Evolutionary conservation across 164 flowering plant species (phyloP), one percentile per base, ranked within the genome.

Genomic region (Tetrastigma voinierianum): DNA sequence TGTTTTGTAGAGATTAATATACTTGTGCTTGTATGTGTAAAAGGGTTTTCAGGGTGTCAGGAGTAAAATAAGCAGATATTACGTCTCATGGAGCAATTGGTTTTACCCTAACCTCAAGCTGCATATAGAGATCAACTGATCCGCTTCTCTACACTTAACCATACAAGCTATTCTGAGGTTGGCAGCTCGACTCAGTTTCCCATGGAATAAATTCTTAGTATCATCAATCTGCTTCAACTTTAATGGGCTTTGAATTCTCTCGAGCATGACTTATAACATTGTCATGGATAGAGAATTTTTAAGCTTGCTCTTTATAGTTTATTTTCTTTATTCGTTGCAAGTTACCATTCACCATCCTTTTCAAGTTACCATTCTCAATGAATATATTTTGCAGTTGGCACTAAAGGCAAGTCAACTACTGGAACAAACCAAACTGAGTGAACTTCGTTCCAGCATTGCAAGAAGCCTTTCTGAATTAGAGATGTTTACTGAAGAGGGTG

Each of bases 401-500:
- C 82, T 96, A 2, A 93, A 93, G 81, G 97, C 99, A 56, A 96
- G 99, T 77, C 99, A 93, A 62, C 81, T 96, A 61, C 84, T 96
- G 55, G 99, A 96, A 69, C 99, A 96, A 71, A 96, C 97, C 48
- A 96, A 96, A 79, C 70, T 96, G 73, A 93, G 98, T 75, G 99
- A 96, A 69, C 97, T 96, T 46, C 97, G 99, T 57, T 93, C 98
- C 24, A 86, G 77, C 76, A 96, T 96, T 73, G 99, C 99, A 46
- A 84, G 99, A n/a, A n/a, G n/a, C n/a, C 98, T 96, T 65, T 96
- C 99, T 46, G 99, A n/a, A 79, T 68, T 96, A 43, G 99, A 96
- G 71, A 96, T 96, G 99, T 96, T 96, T 76, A 96, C 99, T 10
- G 99, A 96, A 81, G 99, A 96, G 76, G 99, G 99, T 61, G 99